Evolutionary conservation across 495 filamentous ascomycete species (phyloP).

Genomic region (Astrocystis sublimbata): DNA sequence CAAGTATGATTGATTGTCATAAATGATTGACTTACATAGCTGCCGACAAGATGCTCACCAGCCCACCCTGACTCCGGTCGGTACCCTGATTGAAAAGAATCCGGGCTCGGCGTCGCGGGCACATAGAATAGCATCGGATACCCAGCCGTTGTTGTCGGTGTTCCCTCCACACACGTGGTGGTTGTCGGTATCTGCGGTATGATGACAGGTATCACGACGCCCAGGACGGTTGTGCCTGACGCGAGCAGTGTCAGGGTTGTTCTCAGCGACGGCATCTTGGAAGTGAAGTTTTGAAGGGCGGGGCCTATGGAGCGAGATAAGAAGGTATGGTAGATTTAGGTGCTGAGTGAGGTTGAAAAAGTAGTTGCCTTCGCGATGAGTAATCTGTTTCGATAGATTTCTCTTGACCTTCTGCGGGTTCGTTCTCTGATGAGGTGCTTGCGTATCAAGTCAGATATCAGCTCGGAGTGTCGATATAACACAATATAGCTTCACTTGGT

Average conservation of each 20-base stretch:
- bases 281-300: background rate
- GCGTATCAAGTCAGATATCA: too few relatives aligned
- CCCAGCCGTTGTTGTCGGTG: constrained; percentile 26
- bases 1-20: background rate
- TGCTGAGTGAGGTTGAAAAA: too few relatives aligned
- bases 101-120: constrained; percentile 21
- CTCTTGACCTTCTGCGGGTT: too few relatives aligned
- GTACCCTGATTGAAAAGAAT: constrained; percentile 23
- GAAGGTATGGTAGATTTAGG: too few relatives aligned
- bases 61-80: constrained; percentile 27
- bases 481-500: too few relatives aligned
- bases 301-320: too few relatives aligned
- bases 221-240: constrained; percentile 14
- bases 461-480: too few relatives aligned
- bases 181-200: constrained; percentile 11
- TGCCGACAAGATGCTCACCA: constrained; percentile 23
- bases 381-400: too few relatives aligned
- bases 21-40: constrained; percentile 21
- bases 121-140: constrained; percentile 29
- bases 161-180: constrained; percentile 25
- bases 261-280: background rate
- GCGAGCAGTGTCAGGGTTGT: constrained; percentile 7
- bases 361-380: too few relatives aligned
- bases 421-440: too few relatives aligned
- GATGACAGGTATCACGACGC: constrained; percentile 15